Evolutionary conservation across 176 grass and related monocot species (phyloP).

Genomic region (Zea luxurians): DNA sequence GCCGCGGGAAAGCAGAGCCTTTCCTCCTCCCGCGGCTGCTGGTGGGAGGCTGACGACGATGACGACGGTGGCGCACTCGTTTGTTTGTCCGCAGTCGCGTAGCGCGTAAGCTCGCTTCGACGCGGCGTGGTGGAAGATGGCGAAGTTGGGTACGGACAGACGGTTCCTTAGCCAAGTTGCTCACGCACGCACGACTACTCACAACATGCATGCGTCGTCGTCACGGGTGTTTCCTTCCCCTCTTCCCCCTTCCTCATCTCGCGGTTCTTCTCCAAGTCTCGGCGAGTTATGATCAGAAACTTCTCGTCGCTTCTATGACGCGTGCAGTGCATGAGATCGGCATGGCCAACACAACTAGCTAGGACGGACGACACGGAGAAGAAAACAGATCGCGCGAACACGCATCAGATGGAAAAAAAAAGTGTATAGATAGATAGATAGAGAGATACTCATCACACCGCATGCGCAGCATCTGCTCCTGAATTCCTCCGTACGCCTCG

Average conservation of each 20-base stretch:
- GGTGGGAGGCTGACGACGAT: too few relatives aligned
- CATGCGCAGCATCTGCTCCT: not conserved
- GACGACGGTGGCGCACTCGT: not conserved
- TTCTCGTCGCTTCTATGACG: too few relatives aligned
- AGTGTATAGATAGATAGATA: not conserved
- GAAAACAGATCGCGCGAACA: too few relatives aligned
- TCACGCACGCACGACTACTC: not conserved
- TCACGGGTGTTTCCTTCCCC: not conserved
- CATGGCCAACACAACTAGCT: too few relatives aligned
- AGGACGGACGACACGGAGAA: too few relatives aligned
- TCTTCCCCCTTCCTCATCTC: not conserved
- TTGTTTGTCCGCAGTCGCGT: not conserved
- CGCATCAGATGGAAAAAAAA: too few relatives aligned
- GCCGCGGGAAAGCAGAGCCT: too few relatives aligned
- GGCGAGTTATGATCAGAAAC: too few relatives aligned
- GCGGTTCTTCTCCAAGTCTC: too few relatives aligned
- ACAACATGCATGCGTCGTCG: too few relatives aligned
- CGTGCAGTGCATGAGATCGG: too few relatives aligned
- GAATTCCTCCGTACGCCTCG: not conserved
- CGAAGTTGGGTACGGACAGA: not conserved
- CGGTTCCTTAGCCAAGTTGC: constrained; percentile 18
- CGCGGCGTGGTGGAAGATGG: not conserved
- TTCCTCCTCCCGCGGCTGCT: too few relatives aligned
- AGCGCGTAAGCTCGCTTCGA: not conserved
- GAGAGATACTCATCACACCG: not conserved